Percentiles rank a stretch among this genome's conserved stretches.
phyloP scores from a whole-genome alignment of 208 protist genomes.

The Trypanosoma mega region DNA sequence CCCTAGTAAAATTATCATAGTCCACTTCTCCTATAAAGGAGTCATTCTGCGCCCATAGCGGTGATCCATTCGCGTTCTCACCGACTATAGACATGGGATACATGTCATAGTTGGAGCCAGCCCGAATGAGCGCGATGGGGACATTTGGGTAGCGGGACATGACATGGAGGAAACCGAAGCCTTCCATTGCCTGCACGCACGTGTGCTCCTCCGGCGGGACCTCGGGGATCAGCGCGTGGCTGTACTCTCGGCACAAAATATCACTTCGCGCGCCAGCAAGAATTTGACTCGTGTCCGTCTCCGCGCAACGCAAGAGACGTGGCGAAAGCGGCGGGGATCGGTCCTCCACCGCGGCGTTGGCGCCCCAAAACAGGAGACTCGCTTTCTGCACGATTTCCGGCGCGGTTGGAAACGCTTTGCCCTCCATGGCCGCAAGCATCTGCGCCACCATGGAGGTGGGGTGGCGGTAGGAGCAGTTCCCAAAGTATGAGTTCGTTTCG shows the following conservation, averaged over 20 bases:
- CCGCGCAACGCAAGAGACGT: conserved; percentile 49
- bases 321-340: conserved; percentile 32
- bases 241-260: conserved; percentile 52
- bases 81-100: conserved; percentile 30
- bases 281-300: conserved; percentile 48
- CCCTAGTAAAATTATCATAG: conserved; percentile 33
- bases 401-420: conserved; percentile 33
- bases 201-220: conserved; percentile 33
- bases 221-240: conserved; percentile 25
- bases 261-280: conserved; percentile 42
- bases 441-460: conserved; percentile 30
- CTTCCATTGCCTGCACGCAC: conserved; percentile 61
- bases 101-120: conserved; percentile 53
- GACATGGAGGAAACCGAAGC: conserved; percentile 49
- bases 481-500: conserved; percentile 39
- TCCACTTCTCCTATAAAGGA: conserved; percentile 37
- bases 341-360: conserved; percentile 40
- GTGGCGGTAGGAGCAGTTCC: conserved; percentile 39
- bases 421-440: conserved; percentile 45
- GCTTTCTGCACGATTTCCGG: conserved; percentile 33
- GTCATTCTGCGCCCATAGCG: conserved; percentile 50
- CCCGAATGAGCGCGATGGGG: conserved; percentile 52
- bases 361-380: conserved; percentile 40
- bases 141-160: conserved; percentile 41
- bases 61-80: not conserved